Percentiles rank a stretch among this genome's conserved stretches.
These are phyloP conservation scores for Euphrasia arctica DNA, from an alignment of 305 asterid species.

Conservation along the genomic window DNA sequence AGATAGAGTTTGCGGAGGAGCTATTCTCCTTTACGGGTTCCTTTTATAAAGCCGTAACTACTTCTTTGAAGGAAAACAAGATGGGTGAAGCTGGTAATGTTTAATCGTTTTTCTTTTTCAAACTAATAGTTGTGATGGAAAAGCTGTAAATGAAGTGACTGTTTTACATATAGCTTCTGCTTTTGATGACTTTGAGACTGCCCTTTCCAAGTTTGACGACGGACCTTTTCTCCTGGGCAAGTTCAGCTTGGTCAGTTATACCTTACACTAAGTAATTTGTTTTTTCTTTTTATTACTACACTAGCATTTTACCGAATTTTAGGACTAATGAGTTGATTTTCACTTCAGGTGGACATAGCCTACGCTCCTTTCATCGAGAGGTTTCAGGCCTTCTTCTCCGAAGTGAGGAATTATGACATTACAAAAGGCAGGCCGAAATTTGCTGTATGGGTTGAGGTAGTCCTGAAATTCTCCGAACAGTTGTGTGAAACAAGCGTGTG, in stretches of 20 bases:
- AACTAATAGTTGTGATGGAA: background rate
- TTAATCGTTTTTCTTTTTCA: background rate
- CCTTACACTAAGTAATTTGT: background rate
- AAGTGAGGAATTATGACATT: slow-evolving; percentile 60
- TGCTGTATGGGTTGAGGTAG: slow-evolving; percentile 75
- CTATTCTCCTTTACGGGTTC: slow-evolving; percentile 45
- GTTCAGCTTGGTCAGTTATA: slow-evolving; percentile 63
- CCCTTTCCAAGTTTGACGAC: slow-evolving; percentile 64
- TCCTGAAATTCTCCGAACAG: background rate
- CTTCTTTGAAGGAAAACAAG: slow-evolving; percentile 53
- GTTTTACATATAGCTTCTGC: slow-evolving; percentile 43
- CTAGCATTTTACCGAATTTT: slow-evolving; percentile 8
- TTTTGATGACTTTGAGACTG: slow-evolving; percentile 62
- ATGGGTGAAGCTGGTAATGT: slow-evolving; percentile 48
- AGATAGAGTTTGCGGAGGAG: slow-evolving; percentile 59
- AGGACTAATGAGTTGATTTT: slow-evolving; percentile 6
- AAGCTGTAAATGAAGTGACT: slow-evolving; percentile 17
- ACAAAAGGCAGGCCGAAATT: slow-evolving; percentile 59
- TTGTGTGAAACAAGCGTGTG: no score
- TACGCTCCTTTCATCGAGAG: slow-evolving; percentile 76
- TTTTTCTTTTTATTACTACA: background rate
- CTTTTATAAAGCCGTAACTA: slow-evolving; percentile 45
- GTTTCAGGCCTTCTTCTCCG: slow-evolving; percentile 45
- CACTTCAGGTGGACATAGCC: slow-evolving; percentile 76
- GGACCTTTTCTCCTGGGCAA: slow-evolving; percentile 84